Evolutionary conservation across 495 filamentous ascomycete species (phyloP), one percentile per base, ranked within the genome.

Genomic region (Penicillium ucsense): DNA sequence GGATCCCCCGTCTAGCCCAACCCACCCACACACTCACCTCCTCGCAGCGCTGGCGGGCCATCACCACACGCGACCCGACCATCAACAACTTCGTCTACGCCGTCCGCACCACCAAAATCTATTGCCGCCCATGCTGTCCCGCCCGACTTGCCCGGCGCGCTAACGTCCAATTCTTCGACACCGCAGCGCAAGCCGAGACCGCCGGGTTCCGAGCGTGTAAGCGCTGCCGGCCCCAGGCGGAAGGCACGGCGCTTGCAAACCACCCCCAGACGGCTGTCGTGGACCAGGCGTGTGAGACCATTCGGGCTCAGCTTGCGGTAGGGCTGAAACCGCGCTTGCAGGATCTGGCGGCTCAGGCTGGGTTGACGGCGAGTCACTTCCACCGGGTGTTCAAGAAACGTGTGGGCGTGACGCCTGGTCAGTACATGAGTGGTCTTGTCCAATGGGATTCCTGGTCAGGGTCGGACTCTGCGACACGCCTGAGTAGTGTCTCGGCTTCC

Each of bases 191-290:
- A 45, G 82, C 82, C 11, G 67, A 75, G 55, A 53, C 57, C 3
- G 78, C 70, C 11, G 82, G 81, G 0, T 83, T 76, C 50, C 65
- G 80, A 36, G 55, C 80, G 9, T 85, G 82, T 65, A 84, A 83
- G 66, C 70, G 82, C 52, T 86, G 82, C 60, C 70, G 71, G 33
- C 82, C 82, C 6, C 64, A 78, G 34, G 53, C 56, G 31, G 60
- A 56, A 30, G 52, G 49, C 44, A 62, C 62, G 20, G 65, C 57
- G 36, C 60, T 66, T 38, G 56, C 53, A 44, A 57, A 45, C 36
- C 68, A 77, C 48, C 65, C 70, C 5, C 70, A 73, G 46, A 62
- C 63, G 0, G 57, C 55, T 3, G 63, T 75, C 10, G 67, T 80
- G 6, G 52, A 67, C 40, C 71, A 63, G 52, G 71, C 75, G 6